phyloP scores from a whole-genome alignment of 2,329 filamentous ascomycete species.

The Daldinia sp. region DNA sequence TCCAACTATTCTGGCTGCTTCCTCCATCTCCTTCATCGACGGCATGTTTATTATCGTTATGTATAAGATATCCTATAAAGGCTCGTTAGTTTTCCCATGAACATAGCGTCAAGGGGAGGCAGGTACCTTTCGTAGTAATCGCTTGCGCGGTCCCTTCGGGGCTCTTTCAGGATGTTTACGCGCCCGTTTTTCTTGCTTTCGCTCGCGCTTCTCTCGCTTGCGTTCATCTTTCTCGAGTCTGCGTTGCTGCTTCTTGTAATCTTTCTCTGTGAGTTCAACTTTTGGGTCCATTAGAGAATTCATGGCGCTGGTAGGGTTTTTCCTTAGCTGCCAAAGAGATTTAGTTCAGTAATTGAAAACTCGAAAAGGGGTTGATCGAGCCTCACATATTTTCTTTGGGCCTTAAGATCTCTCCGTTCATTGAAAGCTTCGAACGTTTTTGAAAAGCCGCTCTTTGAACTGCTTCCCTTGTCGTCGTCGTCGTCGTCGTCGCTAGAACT shows the following conservation, averaged over 20 bases:
- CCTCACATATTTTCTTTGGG: conserved; percentile 32
- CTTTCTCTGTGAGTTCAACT: conserved; percentile 30
- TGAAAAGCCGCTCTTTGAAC: conserved; percentile 4
- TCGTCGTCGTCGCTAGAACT: background rate
- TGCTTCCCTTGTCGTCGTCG: conserved; percentile 2
- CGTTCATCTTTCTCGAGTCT: conserved; percentile 26
- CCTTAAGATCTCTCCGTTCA: conserved; percentile 19
- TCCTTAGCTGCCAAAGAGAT: conserved; percentile 12
- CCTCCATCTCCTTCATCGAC: conserved; percentile 51
- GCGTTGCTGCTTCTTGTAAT: conserved; percentile 28
- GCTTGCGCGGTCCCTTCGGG: conserved; percentile 13
- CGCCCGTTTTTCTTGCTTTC: conserved; percentile 6
- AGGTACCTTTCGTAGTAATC: conserved; percentile 15
- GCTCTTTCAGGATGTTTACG: conserved; percentile 27
- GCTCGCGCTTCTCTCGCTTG: conserved; percentile 25
- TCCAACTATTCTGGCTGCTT: conserved; percentile 11
- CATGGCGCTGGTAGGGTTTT: conserved; percentile 28
- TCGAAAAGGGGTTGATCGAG: background rate
- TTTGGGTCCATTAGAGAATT: conserved; percentile 29
- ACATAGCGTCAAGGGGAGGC: background rate
- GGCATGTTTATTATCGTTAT: conserved; percentile 61
- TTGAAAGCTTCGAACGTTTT: conserved; percentile 23
- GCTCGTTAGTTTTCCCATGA: conserved; percentile 1
- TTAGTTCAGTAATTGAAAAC: background rate
- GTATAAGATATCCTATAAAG: conserved; percentile 56